These are phyloP conservation scores for Globisporangium perplexum DNA, from an alignment of 352 stramenopile genomes.

Conservation along the genomic window DNA sequence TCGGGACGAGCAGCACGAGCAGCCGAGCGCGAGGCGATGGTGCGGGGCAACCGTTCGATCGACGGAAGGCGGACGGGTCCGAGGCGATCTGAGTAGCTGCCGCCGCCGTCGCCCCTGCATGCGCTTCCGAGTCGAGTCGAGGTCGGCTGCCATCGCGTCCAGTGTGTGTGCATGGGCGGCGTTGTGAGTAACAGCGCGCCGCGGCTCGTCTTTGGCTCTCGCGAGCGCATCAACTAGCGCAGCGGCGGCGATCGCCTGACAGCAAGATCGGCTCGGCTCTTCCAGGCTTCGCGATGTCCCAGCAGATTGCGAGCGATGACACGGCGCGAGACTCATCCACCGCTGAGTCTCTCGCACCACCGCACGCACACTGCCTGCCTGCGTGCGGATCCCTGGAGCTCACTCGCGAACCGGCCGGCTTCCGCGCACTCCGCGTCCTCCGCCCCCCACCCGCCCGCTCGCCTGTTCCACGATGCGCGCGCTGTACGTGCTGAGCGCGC, in stretches of 20 bases:
- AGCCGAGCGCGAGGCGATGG: no score
- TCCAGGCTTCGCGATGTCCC: neutral
- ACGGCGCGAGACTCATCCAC: neutral
- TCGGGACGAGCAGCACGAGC: no score
- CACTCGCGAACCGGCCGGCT: neutral
- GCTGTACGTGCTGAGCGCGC: neutral
- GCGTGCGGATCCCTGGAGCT: neutral
- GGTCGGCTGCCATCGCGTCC: neutral
- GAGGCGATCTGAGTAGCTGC: no score
- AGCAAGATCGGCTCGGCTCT: neutral
- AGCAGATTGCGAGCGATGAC: neutral
- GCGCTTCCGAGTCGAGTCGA: no score
- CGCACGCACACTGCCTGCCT: no score
- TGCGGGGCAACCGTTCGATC: no score
- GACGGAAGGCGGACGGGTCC: no score
- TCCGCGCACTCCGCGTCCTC: neutral
- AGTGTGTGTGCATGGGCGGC: neutral
- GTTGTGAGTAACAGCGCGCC: neutral
- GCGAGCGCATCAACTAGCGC: neutral
- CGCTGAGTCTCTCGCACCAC: neutral
- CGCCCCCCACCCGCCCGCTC: neutral
- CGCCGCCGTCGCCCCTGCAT: no score
- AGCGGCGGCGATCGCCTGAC: neutral
- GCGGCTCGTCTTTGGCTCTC: neutral
- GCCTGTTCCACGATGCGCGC: neutral